Evolutionary conservation across 108 stramenopile species (phyloP).

Genomic region (Stephanodiscus minutulus): DNA sequence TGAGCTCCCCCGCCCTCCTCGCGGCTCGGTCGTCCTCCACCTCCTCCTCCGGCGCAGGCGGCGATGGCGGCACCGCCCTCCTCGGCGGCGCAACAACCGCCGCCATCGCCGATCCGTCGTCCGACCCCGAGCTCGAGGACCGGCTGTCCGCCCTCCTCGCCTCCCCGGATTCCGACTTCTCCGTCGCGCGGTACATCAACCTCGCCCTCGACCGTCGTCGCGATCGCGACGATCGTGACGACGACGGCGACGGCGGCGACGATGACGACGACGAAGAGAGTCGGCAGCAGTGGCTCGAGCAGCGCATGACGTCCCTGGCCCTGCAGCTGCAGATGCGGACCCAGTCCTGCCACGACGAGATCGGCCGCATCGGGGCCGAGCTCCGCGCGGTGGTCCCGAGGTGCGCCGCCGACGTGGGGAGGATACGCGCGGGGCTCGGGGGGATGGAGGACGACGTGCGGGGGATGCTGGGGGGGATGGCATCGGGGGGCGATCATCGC

Average conservation of each 20-base stretch:
- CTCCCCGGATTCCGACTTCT: slow-evolving; percentile 60
- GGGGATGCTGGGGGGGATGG: slow-evolving; percentile 51
- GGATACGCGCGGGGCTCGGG: slow-evolving; percentile 68
- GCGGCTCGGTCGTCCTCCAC: background rate
- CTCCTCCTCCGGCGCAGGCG: background rate
- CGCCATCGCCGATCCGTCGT: background rate
- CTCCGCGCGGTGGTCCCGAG: slow-evolving; percentile 82
- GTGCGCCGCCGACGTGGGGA: slow-evolving; percentile 76
- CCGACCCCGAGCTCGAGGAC: slow-evolving; percentile 45
- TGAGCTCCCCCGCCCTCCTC: slow-evolving; percentile 1
- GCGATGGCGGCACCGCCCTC: background rate
- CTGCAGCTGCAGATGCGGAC: slow-evolving; percentile 82
- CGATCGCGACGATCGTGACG: background rate
- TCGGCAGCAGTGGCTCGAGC: slow-evolving; percentile 44
- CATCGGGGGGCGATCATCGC: background rate
- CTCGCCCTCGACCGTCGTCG: slow-evolving; percentile 48
- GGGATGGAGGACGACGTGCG: slow-evolving; percentile 68
- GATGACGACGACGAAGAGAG: slow-evolving; percentile 24
- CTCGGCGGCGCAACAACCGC: too few relatives aligned
- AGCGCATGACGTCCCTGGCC: slow-evolving; percentile 78
- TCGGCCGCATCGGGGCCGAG: slow-evolving; percentile 83
- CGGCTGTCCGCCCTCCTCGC: slow-evolving; percentile 50
- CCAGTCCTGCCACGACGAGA: slow-evolving; percentile 84
- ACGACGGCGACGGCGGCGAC: background rate
- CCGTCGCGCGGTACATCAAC: slow-evolving; percentile 75